Conservation (phyloP, 352 stramenopile species). For the Pythium aristosporum region DNA sequence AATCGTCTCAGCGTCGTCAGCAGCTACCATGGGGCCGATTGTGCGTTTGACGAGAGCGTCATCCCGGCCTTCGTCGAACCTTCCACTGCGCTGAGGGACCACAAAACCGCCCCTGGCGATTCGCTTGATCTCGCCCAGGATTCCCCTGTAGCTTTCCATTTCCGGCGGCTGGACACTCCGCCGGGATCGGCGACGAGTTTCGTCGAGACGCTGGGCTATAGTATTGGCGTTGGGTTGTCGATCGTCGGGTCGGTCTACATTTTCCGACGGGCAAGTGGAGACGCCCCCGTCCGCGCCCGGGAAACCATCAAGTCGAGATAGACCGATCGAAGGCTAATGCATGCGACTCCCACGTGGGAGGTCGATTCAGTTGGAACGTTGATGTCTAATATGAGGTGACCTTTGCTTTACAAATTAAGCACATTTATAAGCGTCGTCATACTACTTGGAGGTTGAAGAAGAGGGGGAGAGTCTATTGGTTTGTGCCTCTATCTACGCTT, state of each 20-base stretch:
- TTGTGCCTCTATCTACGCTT: conserved; percentile 48
- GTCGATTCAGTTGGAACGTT: background rate
- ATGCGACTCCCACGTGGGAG: background rate
- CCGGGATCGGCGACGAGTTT: background rate
- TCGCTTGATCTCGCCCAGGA: background rate
- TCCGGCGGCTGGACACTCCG: conserved; percentile 6
- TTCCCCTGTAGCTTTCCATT: conserved; percentile 29
- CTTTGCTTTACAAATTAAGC: no score
- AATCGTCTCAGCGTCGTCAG: conserved; percentile 51
- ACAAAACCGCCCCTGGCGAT: background rate
- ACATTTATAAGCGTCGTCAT: no score
- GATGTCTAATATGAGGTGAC: background rate
- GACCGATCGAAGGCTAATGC: background rate
- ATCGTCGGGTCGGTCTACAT: conserved; percentile 56
- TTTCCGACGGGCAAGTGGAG: conserved; percentile 54
- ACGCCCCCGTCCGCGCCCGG: conserved; percentile 1
- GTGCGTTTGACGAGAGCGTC: conserved; percentile 51
- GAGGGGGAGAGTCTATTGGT: background rate
- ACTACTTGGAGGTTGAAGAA: no score
- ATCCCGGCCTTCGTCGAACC: conserved; percentile 30
- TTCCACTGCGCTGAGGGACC: conserved; percentile 29
- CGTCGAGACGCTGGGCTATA: conserved; percentile 17
- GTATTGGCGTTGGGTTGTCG: conserved; percentile 43
- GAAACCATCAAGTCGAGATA: conserved; percentile 28
- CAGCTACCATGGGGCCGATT: conserved; percentile 74